Evolutionary conservation across 805 yeast species (phyloP), one percentile per base, ranked within the genome.

Genomic region (Saturnispora mendoncae): DNA sequence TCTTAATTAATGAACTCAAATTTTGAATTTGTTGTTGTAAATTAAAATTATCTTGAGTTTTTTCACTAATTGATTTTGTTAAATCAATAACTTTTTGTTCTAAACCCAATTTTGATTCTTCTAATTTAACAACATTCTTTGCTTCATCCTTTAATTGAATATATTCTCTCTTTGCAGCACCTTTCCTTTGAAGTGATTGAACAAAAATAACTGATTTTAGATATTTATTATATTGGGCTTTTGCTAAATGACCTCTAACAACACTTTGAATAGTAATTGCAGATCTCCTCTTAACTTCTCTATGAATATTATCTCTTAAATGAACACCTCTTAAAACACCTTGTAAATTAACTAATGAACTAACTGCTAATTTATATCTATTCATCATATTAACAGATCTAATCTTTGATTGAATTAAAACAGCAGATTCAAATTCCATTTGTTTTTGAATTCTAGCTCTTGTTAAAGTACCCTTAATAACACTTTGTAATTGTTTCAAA

Each of bases 11-110:
- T 8, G 52, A 52, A 46, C 72, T 74, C 41, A 78, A 57, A 33
- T 66, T 58, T 62, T 73, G 71, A 38, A 88, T 74, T 53, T 83
- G 82, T 13, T 64, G 62, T 45, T 75, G 69, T 55, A 90, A 69
- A 46, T 71, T 73, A 65, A 80, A 81, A 62, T 88, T 88, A 51
- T 86, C 96, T 50, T 77, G 84, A 20, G 83, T 80, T 59, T 85
- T 84, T 28, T 78, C 64, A 0, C 95, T 76, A 46, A 90, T 69
- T 10, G 81, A 74, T 56, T 90, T 94, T 3, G 97, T 90, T 51
- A 92, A 74, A 62, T 88, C 94, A 50, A 92, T 87, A n/a, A 94
- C 97, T 69, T 94, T 92, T 64, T 92, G 92, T 62, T 92, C 99
- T 54, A 94, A 73, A 59, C 83, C 78, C 65, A 86, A 92, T 54